Evolutionary conservation across 768 basidiomycete genomes (phyloP).

Genomic region (Coprinopsis sp.): DNA sequence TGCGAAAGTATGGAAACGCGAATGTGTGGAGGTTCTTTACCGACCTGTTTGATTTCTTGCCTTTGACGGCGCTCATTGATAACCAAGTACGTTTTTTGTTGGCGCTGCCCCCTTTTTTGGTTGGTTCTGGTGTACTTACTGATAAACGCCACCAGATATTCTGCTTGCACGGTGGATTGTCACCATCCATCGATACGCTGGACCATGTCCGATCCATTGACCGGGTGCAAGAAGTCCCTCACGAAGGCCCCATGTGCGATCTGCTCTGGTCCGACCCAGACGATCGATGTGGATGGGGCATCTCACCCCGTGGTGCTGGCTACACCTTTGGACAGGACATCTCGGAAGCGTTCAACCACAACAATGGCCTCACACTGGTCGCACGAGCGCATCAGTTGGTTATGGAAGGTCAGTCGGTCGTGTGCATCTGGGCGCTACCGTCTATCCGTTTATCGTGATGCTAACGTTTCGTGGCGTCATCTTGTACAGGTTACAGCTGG

Average conservation of each 20-base stretch:
- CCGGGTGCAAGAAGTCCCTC: constrained; percentile 98
- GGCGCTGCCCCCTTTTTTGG: constrained; percentile 9
- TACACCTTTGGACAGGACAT: constrained; percentile 99
- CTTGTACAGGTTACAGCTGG: constrained; percentile 79
- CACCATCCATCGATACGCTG: constrained; percentile 98
- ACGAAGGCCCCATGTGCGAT: constrained; percentile 99
- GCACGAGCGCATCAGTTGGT: constrained; percentile 93
- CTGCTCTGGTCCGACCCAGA: constrained; percentile 99
- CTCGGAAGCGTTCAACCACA: constrained; percentile 98
- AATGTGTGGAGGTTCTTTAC: constrained; percentile 99
- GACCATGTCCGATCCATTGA: constrained; percentile 99
- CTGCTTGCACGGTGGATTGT: constrained; percentile 95
- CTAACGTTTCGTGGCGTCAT: too few species aligned
- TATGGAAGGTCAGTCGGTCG: constrained; percentile 93
- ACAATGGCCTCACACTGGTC: constrained; percentile 94
- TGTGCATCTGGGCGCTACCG: too few species aligned
- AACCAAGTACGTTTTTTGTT: constrained; percentile 79
- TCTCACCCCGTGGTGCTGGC: constrained; percentile 96
- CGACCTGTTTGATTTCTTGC: constrained; percentile 96
- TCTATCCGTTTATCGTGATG: too few species aligned
- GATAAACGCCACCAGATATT: constrained; percentile 66
- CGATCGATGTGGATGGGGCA: constrained; percentile 99
- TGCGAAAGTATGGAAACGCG: constrained; percentile 99
- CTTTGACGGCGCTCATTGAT: constrained; percentile 95
- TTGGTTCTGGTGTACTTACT: constrained; percentile 11